A percentile compares a stretch with the other conserved stretches of the same genome.
Evolutionary conservation across 805 yeast genomes (phyloP).

Genomic region (Cephaloascus fragrans): DNA sequence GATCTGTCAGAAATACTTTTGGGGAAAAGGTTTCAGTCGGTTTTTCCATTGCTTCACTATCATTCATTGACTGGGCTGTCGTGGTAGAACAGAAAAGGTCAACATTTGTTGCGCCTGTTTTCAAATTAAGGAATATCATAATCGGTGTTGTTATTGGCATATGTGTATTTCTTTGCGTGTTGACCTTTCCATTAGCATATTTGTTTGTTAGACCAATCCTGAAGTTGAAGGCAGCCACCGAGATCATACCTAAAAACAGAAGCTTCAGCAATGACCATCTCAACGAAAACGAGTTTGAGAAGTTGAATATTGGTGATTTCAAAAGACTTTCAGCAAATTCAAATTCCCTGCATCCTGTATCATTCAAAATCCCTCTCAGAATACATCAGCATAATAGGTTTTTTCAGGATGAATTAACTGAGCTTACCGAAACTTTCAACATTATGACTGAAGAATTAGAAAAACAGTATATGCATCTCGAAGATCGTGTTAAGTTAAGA

Average conservation of each 20-base stretch:
- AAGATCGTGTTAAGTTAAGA: slow-evolving; percentile 79
- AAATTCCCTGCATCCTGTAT: no score
- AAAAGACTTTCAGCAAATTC: not conserved
- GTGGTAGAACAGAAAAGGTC: slow-evolving; percentile 53
- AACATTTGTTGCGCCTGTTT: slow-evolving; percentile 54
- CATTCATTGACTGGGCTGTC: slow-evolving; percentile 50
- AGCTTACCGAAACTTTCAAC: slow-evolving; percentile 80
- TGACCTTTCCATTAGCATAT: slow-evolving; percentile 79
- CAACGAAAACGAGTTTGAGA: not conserved
- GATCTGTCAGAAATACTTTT: slow-evolving; percentile 18
- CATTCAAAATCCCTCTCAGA: slow-evolving; percentile 20
- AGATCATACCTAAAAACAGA: slow-evolving; percentile 43
- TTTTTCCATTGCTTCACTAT: slow-evolving; percentile 35
- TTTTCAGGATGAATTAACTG: slow-evolving; percentile 78
- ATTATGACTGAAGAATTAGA: slow-evolving; percentile 85
- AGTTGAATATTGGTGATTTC: not conserved
- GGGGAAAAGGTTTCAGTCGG: slow-evolving; percentile 44
- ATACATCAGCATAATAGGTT: slow-evolving; percentile 30
- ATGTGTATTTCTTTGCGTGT: slow-evolving; percentile 60
- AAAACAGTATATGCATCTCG: slow-evolving; percentile 73
- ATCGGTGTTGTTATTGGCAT: slow-evolving; percentile 72
- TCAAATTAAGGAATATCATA: slow-evolving; percentile 54
- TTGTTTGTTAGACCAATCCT: slow-evolving; percentile 80
- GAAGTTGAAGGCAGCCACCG: slow-evolving; percentile 74
- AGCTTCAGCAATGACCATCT: slow-evolving; percentile 1